Evolutionary conservation across 352 stramenopile genomes (phyloP).

Genomic region (Pythium coloratum): DNA sequence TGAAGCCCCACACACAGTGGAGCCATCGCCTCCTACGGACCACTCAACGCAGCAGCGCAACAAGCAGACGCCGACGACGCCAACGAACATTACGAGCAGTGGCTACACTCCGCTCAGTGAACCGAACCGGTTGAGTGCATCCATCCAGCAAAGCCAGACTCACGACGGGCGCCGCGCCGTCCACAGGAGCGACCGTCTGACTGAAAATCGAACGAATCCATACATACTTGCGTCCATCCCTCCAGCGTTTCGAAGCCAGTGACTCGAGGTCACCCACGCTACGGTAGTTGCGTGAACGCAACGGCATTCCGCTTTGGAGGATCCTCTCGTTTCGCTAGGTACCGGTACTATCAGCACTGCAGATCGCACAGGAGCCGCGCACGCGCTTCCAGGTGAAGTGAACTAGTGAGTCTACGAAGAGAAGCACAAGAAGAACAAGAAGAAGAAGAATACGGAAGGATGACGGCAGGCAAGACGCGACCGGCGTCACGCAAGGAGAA

Average conservation of each 20-base stretch:
- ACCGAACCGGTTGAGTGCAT: neutral
- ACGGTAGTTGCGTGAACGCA: neutral
- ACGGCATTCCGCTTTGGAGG: neutral
- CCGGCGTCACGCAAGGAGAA: slow-evolving; percentile 38
- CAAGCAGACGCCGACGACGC: neutral
- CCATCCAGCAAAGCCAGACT: neutral
- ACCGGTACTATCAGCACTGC: neutral
- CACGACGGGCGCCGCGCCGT: neutral
- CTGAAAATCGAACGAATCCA: slow-evolving; percentile 27
- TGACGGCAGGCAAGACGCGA: slow-evolving; percentile 16
- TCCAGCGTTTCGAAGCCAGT: neutral
- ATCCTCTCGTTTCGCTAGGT: neutral
- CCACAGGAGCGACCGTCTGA: neutral
- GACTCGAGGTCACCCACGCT: neutral
- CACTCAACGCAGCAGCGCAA: neutral
- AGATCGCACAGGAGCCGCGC: neutral
- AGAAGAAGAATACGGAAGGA: slow-evolving; percentile 33
- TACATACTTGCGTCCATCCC: neutral
- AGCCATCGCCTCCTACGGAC: neutral
- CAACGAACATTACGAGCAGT: neutral
- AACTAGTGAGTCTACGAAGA: neutral
- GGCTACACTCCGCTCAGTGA: too few relatives aligned
- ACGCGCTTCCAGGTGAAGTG: neutral
- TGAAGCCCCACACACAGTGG: neutral
- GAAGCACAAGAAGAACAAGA: slow-evolving; percentile 10